These are phyloP conservation scores for Thalassiosira oceanica DNA, from an alignment of 352 stramenopile genomes.

Conservation along the genomic window DNA sequence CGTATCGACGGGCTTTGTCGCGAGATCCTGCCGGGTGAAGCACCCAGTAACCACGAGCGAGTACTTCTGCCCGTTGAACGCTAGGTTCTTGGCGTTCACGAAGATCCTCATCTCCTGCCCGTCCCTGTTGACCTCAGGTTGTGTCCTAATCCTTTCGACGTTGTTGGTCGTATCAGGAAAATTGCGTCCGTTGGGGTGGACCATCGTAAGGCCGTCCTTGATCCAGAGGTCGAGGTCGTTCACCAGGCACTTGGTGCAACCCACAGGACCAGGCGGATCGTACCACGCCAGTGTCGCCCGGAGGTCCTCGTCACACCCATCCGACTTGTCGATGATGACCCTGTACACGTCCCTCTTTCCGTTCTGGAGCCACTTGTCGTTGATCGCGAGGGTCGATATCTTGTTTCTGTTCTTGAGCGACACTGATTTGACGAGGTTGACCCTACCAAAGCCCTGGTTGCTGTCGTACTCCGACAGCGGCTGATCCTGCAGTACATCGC, in stretches of 20 bases:
- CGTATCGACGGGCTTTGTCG: too few relatives aligned
- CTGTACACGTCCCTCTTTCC: constrained; percentile 11
- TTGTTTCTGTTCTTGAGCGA: constrained; percentile 30
- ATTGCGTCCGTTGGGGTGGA: constrained; percentile 26
- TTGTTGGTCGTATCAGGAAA: constrained; percentile 20
- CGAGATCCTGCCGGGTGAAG: not conserved
- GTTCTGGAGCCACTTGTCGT: constrained; percentile 21
- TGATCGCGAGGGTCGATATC: constrained; percentile 16
- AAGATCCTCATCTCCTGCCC: constrained; percentile 6
- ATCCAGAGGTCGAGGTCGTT: constrained; percentile 34
- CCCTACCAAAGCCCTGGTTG: constrained; percentile 28
- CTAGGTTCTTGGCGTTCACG: constrained; percentile 20
- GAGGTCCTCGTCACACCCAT: constrained; percentile 13
- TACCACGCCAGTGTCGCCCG: constrained; percentile 40
- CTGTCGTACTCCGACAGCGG: constrained; percentile 23
- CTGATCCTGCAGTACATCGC: constrained; percentile 2
- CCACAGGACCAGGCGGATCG: constrained; percentile 14
- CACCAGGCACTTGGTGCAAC: constrained; percentile 18
- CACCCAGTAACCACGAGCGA: constrained; percentile 24
- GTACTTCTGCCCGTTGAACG: constrained; percentile 11
- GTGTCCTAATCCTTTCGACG: constrained; percentile 21
- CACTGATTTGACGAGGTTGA: constrained; percentile 34
- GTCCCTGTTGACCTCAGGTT: constrained; percentile 12
- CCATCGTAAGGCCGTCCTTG: constrained; percentile 5
- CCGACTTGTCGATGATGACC: constrained; percentile 16